Conservation (phyloP, 805 yeast genomes). For the Candida xyloterini region DNA sequence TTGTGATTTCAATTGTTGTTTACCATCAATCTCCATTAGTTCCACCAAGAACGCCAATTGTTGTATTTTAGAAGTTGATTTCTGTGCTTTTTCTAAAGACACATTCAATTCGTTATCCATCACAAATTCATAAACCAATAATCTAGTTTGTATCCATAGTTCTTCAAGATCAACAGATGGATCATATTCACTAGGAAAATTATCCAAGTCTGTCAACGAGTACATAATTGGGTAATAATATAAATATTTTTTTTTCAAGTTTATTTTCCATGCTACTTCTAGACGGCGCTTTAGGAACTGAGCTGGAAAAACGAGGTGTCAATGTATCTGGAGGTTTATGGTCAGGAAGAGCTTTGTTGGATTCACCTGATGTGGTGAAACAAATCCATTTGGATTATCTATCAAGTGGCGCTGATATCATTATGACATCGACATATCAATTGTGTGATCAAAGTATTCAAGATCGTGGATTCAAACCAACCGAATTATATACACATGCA, state of each 20-base stretch:
- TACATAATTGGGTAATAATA: not conserved
- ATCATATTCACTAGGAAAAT: constrained; percentile 4
- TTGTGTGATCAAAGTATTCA: constrained; percentile 43
- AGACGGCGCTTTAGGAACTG: constrained; percentile 70
- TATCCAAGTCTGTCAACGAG: constrained; percentile 5
- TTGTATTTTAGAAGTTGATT: not conserved
- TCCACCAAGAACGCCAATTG: constrained; percentile 2
- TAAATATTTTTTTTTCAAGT: not conserved
- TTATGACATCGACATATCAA: constrained; percentile 62
- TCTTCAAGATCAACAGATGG: constrained; percentile 4
- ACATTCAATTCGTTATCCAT: not conserved
- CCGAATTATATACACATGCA: constrained; percentile 20
- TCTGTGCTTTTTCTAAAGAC: not conserved
- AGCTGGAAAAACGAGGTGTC: constrained; percentile 49
- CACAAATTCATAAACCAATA: constrained; percentile 3
- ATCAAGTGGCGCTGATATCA: constrained; percentile 51
- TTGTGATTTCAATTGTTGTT: not conserved
- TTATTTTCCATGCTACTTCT: constrained; percentile 21
- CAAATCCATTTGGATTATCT: constrained; percentile 51
- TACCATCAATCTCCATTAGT: not conserved
- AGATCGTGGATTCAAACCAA: constrained; percentile 24
- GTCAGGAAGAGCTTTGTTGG: constrained; percentile 55
- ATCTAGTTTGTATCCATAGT: constrained; percentile 1
- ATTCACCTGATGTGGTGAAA: constrained; percentile 41
- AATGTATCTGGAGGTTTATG: constrained; percentile 49